These are phyloP conservation scores for Quercus engelmannii DNA, from an alignment of 306 rosid genomes.

Conservation along the genomic window DNA sequence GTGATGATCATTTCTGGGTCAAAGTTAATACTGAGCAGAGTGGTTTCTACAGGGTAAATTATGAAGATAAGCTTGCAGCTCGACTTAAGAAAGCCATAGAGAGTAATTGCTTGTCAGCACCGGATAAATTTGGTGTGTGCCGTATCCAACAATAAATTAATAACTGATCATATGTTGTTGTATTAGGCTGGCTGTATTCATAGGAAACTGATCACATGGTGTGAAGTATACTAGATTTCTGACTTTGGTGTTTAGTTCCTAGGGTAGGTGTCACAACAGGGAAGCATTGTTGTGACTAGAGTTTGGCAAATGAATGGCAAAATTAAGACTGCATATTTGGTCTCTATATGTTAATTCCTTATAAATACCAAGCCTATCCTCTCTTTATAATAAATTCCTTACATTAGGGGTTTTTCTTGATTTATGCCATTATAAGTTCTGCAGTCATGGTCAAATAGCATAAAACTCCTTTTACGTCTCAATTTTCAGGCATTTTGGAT, in stretches of 20 bases:
- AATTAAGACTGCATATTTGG: background rate
- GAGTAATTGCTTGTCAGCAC: slow-evolving; percentile 37
- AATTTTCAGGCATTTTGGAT: slow-evolving; percentile 56
- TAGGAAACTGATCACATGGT: background rate
- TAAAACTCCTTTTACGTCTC: background rate
- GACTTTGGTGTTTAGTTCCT: too few relatives aligned
- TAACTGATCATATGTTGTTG: slow-evolving; percentile 13
- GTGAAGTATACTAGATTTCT: background rate
- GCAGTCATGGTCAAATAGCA: background rate
- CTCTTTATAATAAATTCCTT: background rate
- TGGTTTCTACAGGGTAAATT: slow-evolving; percentile 63
- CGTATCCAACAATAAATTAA: background rate
- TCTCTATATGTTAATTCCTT: background rate
- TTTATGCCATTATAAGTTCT: background rate
- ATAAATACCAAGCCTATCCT: background rate
- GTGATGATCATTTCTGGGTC: slow-evolving; percentile 17
- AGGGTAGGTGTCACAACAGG: background rate
- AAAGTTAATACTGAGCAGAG: slow-evolving; percentile 23
- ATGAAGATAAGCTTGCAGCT: slow-evolving; percentile 50
- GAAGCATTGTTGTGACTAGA: background rate
- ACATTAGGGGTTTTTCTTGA: background rate
- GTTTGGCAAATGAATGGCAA: background rate
- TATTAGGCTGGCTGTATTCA: background rate
- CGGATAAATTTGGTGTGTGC: slow-evolving; percentile 51
- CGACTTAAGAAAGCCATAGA: slow-evolving; percentile 45